Evolutionary conservation across 139 green algal genomes (phyloP), one percentile per base, ranked within the genome.

Genomic region (Coccomyxa sp.): DNA sequence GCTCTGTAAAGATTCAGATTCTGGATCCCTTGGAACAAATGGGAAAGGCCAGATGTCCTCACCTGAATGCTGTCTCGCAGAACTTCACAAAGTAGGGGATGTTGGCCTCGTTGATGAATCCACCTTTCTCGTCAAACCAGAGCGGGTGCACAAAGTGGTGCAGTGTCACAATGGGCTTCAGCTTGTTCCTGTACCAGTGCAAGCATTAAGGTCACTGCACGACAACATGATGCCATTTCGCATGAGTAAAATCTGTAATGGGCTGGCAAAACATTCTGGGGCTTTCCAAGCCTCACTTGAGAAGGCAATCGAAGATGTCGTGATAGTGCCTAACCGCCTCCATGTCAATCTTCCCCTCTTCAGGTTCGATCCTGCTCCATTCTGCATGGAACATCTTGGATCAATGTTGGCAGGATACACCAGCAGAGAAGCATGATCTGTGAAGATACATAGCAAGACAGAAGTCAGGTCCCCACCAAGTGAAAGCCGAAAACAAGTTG

Each of bases 71-170:
- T 14, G 23, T 76, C 51, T 63, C 13, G 28, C 66, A 67, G 51
- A 83, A 87, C 13, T 30, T 67, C n/a, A 84, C 79, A 86, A 98
- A 98, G 30, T 86, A 30, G 0, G 83, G 60, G 79, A 96, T 96
- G 92, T 95, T 97, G 12, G 86, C 91, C 79, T 93, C 91, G 66
- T 90, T 89, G 16, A 82, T 87, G 81, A 96, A 98, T 21, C 91
- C 94, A 21, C 93, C 93, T 76, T 93, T 81, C 0, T 91, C 86
- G 67, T 97, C 93, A 91, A 98, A 98, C 93, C 93, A 96, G 66
- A 63, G 74, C 13, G 94, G 94, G 79, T 97, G 93, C 59, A 92
- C 91, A 83, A 97, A 98, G 86, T 97, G 94, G 89, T 97, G 92
- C 84, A 97, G 87, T 27, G 94, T 96, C 28, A 93, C 86, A 51